A percentile compares a stretch with the other conserved stretches of the same genome.
Conservation (phyloP, 306 rosid genomes). For the Lotus japonicus region DNA sequence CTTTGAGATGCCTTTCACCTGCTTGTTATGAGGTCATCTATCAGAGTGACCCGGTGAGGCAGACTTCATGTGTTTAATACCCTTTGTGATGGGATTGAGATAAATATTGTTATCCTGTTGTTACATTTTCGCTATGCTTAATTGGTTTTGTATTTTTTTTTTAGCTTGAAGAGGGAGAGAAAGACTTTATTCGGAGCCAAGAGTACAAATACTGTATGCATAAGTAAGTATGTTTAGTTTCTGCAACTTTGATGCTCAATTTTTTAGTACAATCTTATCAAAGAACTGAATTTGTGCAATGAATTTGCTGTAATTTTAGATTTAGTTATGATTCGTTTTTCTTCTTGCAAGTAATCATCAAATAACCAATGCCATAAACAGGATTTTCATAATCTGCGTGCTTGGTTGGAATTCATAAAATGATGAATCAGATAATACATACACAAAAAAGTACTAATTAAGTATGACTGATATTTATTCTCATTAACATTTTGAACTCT, state of each 20-base stretch:
- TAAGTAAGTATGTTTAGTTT: constrained; percentile 69
- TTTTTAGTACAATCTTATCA: neutral
- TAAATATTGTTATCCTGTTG: neutral
- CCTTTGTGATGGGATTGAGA: neutral
- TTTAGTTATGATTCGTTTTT: neutral
- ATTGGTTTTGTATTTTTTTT: neutral
- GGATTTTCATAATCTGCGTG: neutral
- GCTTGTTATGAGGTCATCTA: constrained; percentile 73
- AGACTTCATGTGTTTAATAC: neutral
- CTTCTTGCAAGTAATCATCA: neutral
- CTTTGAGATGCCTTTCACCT: constrained; percentile 77
- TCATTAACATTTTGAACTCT: neutral
- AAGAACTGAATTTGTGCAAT: neutral
- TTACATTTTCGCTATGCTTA: neutral
- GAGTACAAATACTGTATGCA: constrained; percentile 84
- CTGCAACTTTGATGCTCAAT: constrained; percentile 6
- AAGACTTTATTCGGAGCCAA: constrained; percentile 70
- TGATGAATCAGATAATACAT: neutral
- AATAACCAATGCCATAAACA: neutral
- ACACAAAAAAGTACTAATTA: neutral
- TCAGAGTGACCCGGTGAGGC: constrained; percentile 79
- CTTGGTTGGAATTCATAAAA: neutral
- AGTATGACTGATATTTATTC: too few relatives aligned
- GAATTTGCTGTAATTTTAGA: neutral
- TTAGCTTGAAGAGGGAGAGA: constrained; percentile 96